Base-by-base conservation (phyloP, 164 flowering plant species). In the Macadamia integrifolia region DNA sequence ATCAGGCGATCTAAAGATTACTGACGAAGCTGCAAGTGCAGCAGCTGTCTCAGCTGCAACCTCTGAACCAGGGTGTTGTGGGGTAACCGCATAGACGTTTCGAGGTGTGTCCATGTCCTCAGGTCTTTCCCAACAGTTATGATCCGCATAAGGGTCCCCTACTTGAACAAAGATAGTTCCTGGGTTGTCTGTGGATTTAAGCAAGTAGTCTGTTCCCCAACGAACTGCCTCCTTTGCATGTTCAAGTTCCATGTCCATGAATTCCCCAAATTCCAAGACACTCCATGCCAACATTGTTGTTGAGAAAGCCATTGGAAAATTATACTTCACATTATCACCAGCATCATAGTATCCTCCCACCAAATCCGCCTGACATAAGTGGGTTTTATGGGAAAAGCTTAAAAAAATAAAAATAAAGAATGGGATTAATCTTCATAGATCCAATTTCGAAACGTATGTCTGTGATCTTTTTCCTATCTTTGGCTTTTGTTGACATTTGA, bases 101-200 rank as follows among this genome's bases (percentile, higher is more conserved):
- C 64, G n/a, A 35, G 44, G 44, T 0, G 44, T 42, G 23, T 23
- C 48, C 82, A 71, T 76, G 44, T 23, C 28, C 67, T 84, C 86
- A 18, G 89, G 86, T 48, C 87, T 79, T 46, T 82, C 71, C 89
- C 89, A 86, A 71, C 87, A 86, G 11, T 2, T 48, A 53, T 83
- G 83, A 67, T 80, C 82, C 53, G 72, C 4, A 10, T 77, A 75
- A 35, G 82, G 81, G 70, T 80, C 82, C n/a, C 84, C 84, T 29
- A 78, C 85, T 80, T 80, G 83, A 66, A 80, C 69, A 59, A 75
- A 82, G 44, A 82, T 77, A 62, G 76, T 65, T 42, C 71, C 71
- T 9, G 62, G 62, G 1, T 74, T 70, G 40, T 76, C 77, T 70
- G 78, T 81, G 9, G 83, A 74, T 61, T 78, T 77, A 49, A 80